Evolutionary conservation across 225 moss, liverwort and hornwort genomes (phyloP), one percentile per base, ranked within the genome.

Genomic region (Ulota crispa): DNA sequence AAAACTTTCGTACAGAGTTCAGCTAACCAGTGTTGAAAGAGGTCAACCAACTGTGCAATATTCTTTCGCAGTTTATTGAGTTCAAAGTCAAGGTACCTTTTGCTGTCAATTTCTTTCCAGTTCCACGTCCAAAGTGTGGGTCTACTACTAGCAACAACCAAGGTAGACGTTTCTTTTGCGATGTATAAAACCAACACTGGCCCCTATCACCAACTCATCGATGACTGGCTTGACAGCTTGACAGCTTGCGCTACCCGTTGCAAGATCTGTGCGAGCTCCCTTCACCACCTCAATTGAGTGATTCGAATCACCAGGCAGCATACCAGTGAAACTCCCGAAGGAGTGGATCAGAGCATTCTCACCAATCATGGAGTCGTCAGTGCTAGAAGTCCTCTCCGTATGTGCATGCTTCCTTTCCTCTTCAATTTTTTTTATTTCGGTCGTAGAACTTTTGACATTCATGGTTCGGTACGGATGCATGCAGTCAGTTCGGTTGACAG

Each of bases 361-460:
- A 20, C n/a, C 4, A 36, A 47, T 34, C 31, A 86, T 86, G 86
- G 75, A 10, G 9, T 79, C 70, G 3, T 75, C 79, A 0, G 47
- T 65, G 75, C 45, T 76, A 8, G 70, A 86, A 76, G 28, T 79
- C 23, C 70, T 80, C 57, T 57, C 20, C 45, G 86, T 83, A 71
- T 3, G 86, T 86, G 19, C 43, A 43, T 7, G 6, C 31, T 74
- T 57, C 31, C 31, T 30, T 56, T 28, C 5, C n/a, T 31, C 32
- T 32, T 45, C 11, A 45, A 45, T 45, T 45, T 5, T 45, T 14
- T 9, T 45, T 14, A 45, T 14, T 14, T 12, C 3, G 2, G 45
- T 45, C 13, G 14, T 12, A 45, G 13, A 45, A 45, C 14, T 61
- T 13, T 30, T 54, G 66, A 37, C 21, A 37, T 10, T 66, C 66